These are phyloP conservation scores for Backusella australiensis DNA, from an alignment of 192 early-diverging fungal genomes.

Conservation along the genomic window DNA sequence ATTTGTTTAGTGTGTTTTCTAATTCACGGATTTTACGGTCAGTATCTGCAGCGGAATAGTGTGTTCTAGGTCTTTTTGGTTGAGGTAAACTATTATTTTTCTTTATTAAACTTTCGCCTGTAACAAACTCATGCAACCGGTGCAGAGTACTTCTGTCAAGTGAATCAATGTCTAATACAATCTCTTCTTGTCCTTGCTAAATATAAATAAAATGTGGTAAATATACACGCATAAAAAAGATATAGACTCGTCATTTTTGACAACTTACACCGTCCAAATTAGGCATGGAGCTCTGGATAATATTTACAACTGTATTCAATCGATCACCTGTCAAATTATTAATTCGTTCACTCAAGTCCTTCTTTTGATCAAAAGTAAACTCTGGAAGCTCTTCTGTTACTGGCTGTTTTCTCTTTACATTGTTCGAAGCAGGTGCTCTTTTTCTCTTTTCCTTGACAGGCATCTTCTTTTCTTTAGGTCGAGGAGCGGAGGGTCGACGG, in stretches of 20 bases:
- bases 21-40: constrained; percentile 43
- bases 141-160: constrained; percentile 77
- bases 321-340: constrained; percentile 55
- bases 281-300: constrained; percentile 63
- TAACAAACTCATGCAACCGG: constrained; percentile 84
- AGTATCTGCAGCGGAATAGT: constrained; percentile 47
- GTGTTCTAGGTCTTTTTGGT: constrained; percentile 42
- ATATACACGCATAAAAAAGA: neutral
- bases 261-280: constrained; percentile 49
- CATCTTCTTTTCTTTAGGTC: constrained; percentile 8
- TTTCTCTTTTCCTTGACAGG: neutral
- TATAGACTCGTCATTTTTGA: neutral
- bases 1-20: constrained; percentile 47
- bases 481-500: constrained; percentile 3
- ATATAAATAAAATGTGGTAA: neutral
- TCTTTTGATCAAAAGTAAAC: constrained; percentile 81
- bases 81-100: constrained; percentile 42
- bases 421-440: neutral
- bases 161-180: constrained; percentile 92
- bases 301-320: constrained; percentile 59
- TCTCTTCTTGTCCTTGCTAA: constrained; percentile 66
- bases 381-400: constrained; percentile 28
- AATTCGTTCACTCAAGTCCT: constrained; percentile 70
- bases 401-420: neutral
- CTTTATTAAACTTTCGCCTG: constrained; percentile 38